Percentiles rank a stretch among this genome's conserved stretches.
These are phyloP conservation scores for Gloeophyllum trabeum DNA, from an alignment of 768 basidiomycete genomes.

Conservation along the genomic window DNA sequence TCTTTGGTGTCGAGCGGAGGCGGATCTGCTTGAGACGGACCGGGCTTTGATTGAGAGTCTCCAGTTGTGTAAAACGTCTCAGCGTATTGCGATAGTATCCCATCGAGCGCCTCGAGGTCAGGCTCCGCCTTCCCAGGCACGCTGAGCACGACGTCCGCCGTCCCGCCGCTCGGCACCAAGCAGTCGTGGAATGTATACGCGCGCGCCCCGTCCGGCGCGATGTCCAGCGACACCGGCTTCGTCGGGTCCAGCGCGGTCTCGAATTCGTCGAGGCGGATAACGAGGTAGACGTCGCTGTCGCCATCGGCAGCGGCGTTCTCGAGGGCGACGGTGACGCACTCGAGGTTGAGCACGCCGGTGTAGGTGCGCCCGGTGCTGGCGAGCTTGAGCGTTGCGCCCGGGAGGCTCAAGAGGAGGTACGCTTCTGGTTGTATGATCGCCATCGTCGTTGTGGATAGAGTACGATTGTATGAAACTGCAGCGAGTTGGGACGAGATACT, in stretches of 20 bases:
- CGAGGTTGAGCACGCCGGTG: constrained; percentile 38
- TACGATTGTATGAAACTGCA: background rate
- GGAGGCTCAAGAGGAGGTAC: background rate
- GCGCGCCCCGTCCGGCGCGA: constrained; percentile 22
- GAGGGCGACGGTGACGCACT: constrained; percentile 47
- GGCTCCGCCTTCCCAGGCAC: constrained; percentile 27
- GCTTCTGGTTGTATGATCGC: background rate
- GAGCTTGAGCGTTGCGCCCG: background rate
- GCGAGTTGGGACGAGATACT: too few relatives aligned
- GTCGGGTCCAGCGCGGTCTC: constrained; percentile 55
- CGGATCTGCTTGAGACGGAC: background rate
- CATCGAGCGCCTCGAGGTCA: constrained; percentile 55
- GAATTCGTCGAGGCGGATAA: constrained; percentile 40
- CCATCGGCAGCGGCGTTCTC: constrained; percentile 23
- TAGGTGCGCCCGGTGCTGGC: constrained; percentile 9
- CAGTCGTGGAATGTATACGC: constrained; percentile 35
- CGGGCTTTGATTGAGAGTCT: constrained; percentile 19
- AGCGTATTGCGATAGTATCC: constrained; percentile 55
- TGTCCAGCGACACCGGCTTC: constrained; percentile 28
- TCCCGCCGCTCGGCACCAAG: constrained; percentile 15
- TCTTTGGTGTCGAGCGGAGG: constrained; percentile 6
- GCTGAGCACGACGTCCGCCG: constrained; percentile 11
- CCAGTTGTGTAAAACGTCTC: constrained; percentile 23
- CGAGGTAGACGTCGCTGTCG: constrained; percentile 54
- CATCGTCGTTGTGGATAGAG: background rate